These are phyloP conservation scores for Odonthalia washingtoniensis DNA, from an alignment of 31 red algal genomes.

Conservation along the genomic window DNA sequence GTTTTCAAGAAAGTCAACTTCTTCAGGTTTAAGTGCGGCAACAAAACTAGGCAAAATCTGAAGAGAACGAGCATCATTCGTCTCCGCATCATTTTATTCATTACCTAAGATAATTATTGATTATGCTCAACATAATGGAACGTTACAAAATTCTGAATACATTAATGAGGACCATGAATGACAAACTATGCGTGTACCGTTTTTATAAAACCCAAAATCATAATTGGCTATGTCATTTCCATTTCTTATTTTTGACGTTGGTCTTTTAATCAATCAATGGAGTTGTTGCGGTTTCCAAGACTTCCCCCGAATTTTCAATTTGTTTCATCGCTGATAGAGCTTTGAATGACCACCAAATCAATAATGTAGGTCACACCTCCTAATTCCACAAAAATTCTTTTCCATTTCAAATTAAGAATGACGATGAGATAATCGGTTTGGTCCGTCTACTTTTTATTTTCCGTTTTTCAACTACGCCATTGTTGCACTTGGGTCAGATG, in stretches of 20 bases:
- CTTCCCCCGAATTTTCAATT: slow-evolving; percentile 74
- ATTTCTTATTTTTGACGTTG: slow-evolving; percentile 78
- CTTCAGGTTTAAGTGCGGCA: slow-evolving; percentile 61
- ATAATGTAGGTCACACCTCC: slow-evolving; percentile 71
- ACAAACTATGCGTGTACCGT: slow-evolving; percentile 72
- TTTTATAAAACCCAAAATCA: slow-evolving; percentile 74
- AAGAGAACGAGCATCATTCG: slow-evolving; percentile 71
- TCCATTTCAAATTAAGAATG: neutral
- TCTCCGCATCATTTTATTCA: slow-evolving; percentile 68
- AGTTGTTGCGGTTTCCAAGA: slow-evolving; percentile 44
- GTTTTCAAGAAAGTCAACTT: too few relatives aligned
- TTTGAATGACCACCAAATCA: slow-evolving; percentile 79
- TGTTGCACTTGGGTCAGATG: too few relatives aligned
- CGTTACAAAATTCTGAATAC: slow-evolving; percentile 61
- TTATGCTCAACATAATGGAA: slow-evolving; percentile 63
- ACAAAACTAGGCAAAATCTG: slow-evolving; percentile 76
- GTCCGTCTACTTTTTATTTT: neutral
- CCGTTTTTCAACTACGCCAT: too few relatives aligned
- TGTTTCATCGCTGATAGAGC: slow-evolving; percentile 70
- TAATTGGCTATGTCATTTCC: slow-evolving; percentile 77
- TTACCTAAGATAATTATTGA: slow-evolving; percentile 79
- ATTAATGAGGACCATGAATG: slow-evolving; percentile 66
- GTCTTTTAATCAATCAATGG: slow-evolving; percentile 69
- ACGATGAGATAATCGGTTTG: neutral
- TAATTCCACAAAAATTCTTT: slow-evolving; percentile 3